Evolutionary conservation across 2,329 filamentous ascomycete genomes (phyloP), one percentile per base, ranked within the genome.

Genomic region (Zarea fungicola): DNA sequence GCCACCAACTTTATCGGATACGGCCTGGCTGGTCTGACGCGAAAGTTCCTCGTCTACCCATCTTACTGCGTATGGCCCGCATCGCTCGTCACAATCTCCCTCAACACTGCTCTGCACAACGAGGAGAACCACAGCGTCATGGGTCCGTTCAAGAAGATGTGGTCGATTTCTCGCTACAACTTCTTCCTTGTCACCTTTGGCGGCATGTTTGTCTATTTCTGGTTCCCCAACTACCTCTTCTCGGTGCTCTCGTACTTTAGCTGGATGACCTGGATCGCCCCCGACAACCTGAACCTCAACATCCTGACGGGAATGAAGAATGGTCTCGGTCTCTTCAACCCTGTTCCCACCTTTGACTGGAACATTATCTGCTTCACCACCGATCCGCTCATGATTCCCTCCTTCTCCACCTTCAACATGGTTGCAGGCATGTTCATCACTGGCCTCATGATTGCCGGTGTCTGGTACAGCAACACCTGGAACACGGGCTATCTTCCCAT

Each of bases 401-500:
- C 53, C 1, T 63, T 63, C 32, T 59, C 61, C 0, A 52, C 63
- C 1, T 48, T 62, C 43, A 66, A 66, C 47, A 58, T 55, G 34
- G 53, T 56, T 3, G 48, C 36, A 1, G 61, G 62, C 1, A 62
- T 64, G 60, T 80, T 78, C 2, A 51, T 81, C 16, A 70, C 75
- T 18, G 78, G 77, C 2, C 70, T 81, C 50, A 57, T 81, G 3
- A 48, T 76, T 11, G 74, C 73, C 54, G 68, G 81, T n/a, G 35
- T 61, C 6, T 37, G 77, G 23, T 71, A 73, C 39, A 66, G 64
- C 1, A 74, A 74, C 19, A 65, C 69, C 0, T 65, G 70, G 61
- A 69, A 74, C 53, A 68, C 74, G 0, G 72, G 76, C 3, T 81
- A 80, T 50, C 60, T 83, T 14, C 78, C 80, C 0, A 69, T 83